Evolutionary conservation across 345 rosid species (phyloP), one percentile per base, ranked within the genome.

Genomic region (Eucalyptus decipiens): DNA sequence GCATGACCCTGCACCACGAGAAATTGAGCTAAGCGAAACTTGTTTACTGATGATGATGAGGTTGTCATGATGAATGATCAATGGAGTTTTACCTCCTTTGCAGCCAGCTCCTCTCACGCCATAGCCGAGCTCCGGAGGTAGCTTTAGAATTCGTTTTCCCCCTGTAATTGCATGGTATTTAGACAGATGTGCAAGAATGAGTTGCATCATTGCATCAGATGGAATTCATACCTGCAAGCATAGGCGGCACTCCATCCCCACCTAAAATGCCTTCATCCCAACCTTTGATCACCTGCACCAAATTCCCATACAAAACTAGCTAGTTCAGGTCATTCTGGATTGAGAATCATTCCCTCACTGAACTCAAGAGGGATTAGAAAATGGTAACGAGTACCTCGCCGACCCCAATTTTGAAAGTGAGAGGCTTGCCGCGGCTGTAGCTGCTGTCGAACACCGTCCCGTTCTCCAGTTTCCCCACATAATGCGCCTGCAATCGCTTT

Each of bases 41-140:
- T n/a, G 28, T 13, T 21, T 86, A 13, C 42, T 60, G 14, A 13
- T 8, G 80, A 81, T 15, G 50, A 62, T 15, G 67, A 42, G 85
- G 47, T 24, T 21, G 85, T 40, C 47, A 30, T 45, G 47, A 60
- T 45, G 32, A 85, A 24, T 56, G 30, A 56, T 40, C 65, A 18
- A 16, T n/a, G 37, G 3, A n/a, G 16, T 11, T 87, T 87, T 90
- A 96, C 99, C 99, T 95, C 97, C 99, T 92, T 72, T 97, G 93
- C 99, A 97, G 15, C 99, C 98, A 10, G 99, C 99, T 10, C 99
- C 99, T 93, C 99, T 93, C 91, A 92, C 87, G 88, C 99, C 99
- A 91, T 97, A 97, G 12, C 95, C 99, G 5, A 97, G 95, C 62
- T 92, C 97, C 9, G 98, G 98, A 87, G 98, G 99, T 87, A 97